These are phyloP conservation scores for Endothia cerciana DNA, from an alignment of 2,329 filamentous ascomycete genomes.

Conservation along the genomic window DNA sequence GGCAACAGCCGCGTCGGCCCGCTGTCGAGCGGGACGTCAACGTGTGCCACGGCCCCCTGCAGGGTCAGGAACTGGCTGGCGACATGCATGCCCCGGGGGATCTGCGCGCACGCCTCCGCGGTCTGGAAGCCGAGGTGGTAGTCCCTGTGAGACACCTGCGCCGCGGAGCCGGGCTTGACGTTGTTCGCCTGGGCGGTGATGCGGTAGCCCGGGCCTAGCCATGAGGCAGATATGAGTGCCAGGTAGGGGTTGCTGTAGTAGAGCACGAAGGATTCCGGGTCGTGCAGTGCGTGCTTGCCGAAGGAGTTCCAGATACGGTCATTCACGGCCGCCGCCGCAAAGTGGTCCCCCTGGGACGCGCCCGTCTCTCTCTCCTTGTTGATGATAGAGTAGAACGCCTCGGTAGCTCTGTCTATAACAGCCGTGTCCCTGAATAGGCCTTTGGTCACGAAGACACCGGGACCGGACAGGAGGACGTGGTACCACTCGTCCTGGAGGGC, in stretches of 20 bases:
- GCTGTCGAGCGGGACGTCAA: slow-evolving; percentile 59
- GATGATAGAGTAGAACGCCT: slow-evolving; percentile 54
- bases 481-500: slow-evolving; percentile 64
- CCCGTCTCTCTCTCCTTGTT: slow-evolving; percentile 42
- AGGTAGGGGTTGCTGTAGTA: slow-evolving; percentile 68
- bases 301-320: slow-evolving; percentile 70
- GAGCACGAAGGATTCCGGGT: slow-evolving; percentile 55
- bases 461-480: slow-evolving; percentile 57
- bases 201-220: slow-evolving; percentile 63
- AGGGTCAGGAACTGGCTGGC: slow-evolving; percentile 62
- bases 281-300: slow-evolving; percentile 59
- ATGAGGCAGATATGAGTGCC: slow-evolving; percentile 53
- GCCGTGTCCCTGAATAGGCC: slow-evolving; percentile 50
- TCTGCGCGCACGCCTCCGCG: slow-evolving; percentile 46
- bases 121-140: slow-evolving; percentile 69
- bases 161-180: slow-evolving; percentile 59
- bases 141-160: slow-evolving; percentile 64
- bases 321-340: slow-evolving; percentile 59
- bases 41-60: slow-evolving; percentile 66
- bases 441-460: slow-evolving; percentile 63
- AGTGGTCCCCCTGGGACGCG: slow-evolving; percentile 60
- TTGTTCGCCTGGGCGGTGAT: slow-evolving; percentile 67
- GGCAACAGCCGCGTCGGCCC: slow-evolving; percentile 65
- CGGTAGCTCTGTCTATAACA: slow-evolving; percentile 51
- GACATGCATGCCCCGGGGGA: slow-evolving; percentile 56